Conservation (phyloP, 106 monocot species). For the Amphibolis antarctica region DNA sequence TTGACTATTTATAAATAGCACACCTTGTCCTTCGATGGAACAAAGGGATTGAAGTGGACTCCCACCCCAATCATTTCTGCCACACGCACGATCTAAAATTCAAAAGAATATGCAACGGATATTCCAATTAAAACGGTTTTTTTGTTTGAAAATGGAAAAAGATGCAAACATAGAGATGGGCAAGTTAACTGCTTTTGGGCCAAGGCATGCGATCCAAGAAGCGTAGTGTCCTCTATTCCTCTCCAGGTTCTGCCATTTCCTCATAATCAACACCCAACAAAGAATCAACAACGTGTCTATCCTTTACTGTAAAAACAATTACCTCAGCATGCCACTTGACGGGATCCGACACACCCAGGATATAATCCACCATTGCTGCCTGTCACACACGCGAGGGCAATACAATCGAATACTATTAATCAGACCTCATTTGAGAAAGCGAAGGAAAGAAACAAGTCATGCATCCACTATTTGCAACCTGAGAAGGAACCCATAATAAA, state of each 20-base stretch:
- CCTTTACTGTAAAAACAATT: background rate
- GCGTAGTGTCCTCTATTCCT: conserved; percentile 72
- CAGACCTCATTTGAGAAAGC: no score
- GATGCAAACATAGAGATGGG: background rate
- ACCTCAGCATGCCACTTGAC: conserved; percentile 71
- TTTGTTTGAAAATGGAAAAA: background rate
- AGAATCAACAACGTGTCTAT: background rate
- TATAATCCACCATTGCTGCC: conserved; percentile 84
- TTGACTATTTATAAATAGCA: background rate
- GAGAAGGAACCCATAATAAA: no score
- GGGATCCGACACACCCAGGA: conserved; percentile 74
- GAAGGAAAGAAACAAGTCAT: no score
- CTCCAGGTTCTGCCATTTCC: conserved; percentile 55
- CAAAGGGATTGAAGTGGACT: conserved; percentile 94
- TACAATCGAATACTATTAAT: no score
- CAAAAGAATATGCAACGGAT: background rate
- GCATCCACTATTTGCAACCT: no score
- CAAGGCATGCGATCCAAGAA: conserved; percentile 59
- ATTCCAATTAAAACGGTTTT: background rate
- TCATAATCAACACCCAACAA: background rate
- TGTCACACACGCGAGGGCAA: background rate
- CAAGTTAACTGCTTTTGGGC: conserved; percentile 47
- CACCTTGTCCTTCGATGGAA: conserved; percentile 73
- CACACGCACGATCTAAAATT: conserved; percentile 47
- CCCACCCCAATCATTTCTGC: conserved; percentile 73